Conservation (phyloP, 352 stramenopile species). For the Phytophthora niederhauseri region DNA sequence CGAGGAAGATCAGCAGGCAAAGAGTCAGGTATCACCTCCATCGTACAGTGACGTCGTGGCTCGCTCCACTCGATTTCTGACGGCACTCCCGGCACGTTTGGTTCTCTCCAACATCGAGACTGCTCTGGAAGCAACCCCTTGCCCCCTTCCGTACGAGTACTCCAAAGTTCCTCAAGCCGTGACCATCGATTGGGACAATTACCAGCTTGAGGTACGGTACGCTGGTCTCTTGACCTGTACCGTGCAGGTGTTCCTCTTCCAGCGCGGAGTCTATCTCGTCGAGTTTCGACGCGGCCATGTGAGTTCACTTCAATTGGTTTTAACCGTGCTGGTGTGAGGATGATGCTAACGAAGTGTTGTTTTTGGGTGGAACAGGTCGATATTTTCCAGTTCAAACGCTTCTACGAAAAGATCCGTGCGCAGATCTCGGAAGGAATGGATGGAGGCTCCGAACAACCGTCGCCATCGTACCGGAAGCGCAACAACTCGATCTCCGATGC, state of each 20-base stretch:
- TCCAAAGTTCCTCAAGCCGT: conserved; percentile 56
- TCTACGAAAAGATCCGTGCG: conserved; percentile 81
- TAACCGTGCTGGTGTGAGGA: not conserved
- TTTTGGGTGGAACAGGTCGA: conserved; percentile 55
- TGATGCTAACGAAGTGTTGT: conserved; percentile 16
- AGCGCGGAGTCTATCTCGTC: conserved; percentile 80
- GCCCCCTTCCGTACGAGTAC: conserved; percentile 52
- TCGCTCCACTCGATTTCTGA: conserved; percentile 78
- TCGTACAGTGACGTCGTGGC: conserved; percentile 70
- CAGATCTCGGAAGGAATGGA: conserved; percentile 64
- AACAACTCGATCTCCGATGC: conserved; percentile 68
- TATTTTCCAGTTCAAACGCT: conserved; percentile 90
- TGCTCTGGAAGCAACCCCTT: conserved; percentile 50
- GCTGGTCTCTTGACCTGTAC: conserved; percentile 68
- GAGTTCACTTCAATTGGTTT: conserved; percentile 15
- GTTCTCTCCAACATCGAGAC: conserved; percentile 73
- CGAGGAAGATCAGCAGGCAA: conserved; percentile 15
- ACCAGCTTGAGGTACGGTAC: conserved; percentile 76
- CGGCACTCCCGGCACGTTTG: conserved; percentile 60
- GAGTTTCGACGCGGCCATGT: conserved; percentile 83
- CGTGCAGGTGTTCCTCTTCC: conserved; percentile 83
- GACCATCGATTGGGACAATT: conserved; percentile 72
- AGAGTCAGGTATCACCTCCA: conserved; percentile 31
- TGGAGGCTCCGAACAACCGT: conserved; percentile 19
- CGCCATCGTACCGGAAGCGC: conserved; percentile 51